A percentile compares a stretch with the other conserved stretches of the same genome.
These are phyloP conservation scores for Fusarium sterilihyphosum DNA, from an alignment of 2,329 filamentous ascomycete genomes.

Conservation along the genomic window DNA sequence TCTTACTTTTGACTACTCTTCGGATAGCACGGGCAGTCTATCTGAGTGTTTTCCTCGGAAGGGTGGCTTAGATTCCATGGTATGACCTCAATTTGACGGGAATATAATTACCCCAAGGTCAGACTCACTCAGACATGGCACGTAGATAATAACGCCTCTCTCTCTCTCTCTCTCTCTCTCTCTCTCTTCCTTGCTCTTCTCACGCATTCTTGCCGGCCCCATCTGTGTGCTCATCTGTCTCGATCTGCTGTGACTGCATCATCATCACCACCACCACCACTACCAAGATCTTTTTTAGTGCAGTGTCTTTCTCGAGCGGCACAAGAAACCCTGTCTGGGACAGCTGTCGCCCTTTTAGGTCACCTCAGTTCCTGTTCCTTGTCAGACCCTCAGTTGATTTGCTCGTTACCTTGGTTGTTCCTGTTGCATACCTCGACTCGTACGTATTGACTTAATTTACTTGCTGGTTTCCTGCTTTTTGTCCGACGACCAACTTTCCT, in stretches of 20 bases:
- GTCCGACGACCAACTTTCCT: not conserved
- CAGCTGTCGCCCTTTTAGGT: conserved; percentile 10
- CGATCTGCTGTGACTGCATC: conserved; percentile 19
- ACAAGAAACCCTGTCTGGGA: conserved; percentile 25
- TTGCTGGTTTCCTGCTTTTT: conserved; percentile 5
- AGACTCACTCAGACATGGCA: not conserved
- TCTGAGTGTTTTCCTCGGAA: not conserved
- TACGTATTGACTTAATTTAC: conserved; percentile 9
- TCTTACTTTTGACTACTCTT: not conserved
- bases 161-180: not conserved
- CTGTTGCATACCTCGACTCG: not conserved
- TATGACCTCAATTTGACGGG: conserved; percentile 8
- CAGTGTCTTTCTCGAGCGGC: conserved; percentile 12
- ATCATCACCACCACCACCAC: not conserved
- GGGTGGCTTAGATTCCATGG: conserved; percentile 4
- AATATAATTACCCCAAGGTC: conserved; percentile 21
- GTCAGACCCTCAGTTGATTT: not conserved
- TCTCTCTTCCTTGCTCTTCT: not conserved
- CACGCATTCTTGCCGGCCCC: not conserved
- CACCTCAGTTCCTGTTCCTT: conserved; percentile 9
- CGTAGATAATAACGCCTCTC: conserved; percentile 4
- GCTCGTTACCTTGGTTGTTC: not conserved
- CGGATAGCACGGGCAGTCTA: conserved; percentile 18
- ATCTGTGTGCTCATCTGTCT: not conserved
- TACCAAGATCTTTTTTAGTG: not conserved